phyloP scores from a whole-genome alignment of 192 early-diverging fungal species.

The Linnemannia schmuckeri region DNA sequence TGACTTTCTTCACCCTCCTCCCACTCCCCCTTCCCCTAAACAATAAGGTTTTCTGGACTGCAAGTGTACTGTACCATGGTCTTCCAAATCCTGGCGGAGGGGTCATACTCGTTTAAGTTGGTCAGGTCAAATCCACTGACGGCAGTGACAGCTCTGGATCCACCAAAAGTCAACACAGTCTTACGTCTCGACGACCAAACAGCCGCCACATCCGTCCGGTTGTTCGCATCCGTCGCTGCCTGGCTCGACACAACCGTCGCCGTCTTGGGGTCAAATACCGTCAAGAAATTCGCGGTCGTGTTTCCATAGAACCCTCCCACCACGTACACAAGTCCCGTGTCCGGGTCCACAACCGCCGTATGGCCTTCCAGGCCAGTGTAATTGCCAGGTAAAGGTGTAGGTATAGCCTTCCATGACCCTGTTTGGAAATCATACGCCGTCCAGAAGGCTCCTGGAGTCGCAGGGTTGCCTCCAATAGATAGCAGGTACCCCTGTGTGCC shows the following conservation, averaged over 20 bases:
- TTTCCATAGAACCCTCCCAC: conserved; percentile 28
- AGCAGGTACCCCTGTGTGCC: conserved; percentile 14
- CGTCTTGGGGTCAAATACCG: conserved; percentile 19
- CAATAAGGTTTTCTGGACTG: background rate
- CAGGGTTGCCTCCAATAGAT: conserved; percentile 9
- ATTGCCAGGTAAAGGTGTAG: background rate
- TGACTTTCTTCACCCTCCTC: no score
- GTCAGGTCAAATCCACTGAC: conserved; percentile 17
- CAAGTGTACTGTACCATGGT: conserved; percentile 7
- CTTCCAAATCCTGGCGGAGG: conserved; percentile 13
- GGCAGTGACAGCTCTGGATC: conserved; percentile 11
- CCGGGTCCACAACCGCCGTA: conserved; percentile 13
- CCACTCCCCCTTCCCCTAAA: no score
- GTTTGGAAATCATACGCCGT: conserved; percentile 11
- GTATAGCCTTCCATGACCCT: background rate
- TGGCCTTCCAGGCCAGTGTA: conserved; percentile 35
- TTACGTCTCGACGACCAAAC: conserved; percentile 39
- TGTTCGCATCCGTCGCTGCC: background rate
- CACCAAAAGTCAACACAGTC: conserved; percentile 35
- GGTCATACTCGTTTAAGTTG: conserved; percentile 22
- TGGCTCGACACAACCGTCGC: background rate
- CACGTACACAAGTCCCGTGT: conserved; percentile 29
- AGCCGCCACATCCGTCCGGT: conserved; percentile 21
- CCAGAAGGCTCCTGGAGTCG: conserved; percentile 10
- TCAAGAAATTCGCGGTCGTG: conserved; percentile 25